Evolutionary conservation across 2,329 filamentous ascomycete genomes (phyloP), one percentile per base, ranked within the genome.

Genomic region (Verticillium isaacii): DNA sequence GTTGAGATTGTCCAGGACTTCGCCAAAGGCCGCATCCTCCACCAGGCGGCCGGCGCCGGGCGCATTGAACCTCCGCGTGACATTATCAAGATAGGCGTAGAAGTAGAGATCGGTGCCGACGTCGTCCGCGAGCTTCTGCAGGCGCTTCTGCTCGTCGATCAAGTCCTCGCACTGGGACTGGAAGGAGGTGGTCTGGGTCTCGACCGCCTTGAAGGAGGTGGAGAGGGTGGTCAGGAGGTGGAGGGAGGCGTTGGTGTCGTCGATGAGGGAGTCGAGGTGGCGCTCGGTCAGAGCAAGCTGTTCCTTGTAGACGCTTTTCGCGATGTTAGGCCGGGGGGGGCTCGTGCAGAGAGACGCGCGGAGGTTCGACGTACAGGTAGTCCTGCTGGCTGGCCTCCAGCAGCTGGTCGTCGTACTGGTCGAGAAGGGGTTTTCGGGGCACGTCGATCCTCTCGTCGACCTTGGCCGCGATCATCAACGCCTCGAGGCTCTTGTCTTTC

Each of bases 31-130:
- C 58, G 89, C 88, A 61, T 89, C 89, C 56, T 93, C 90, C 17
- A 97, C 93, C 61, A 97, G 82, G 62, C 89, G 92, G 57, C 91
- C 89, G 23, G 94, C 93, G 1, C 93, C 93, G 0, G 95, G 93
- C 0, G 93, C 93, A 78, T 98, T 98, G 62, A 99, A 85, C 15
- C 93, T 86, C 61, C 93, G 85, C 0, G 93, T 97, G 63, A 94
- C 93, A 56, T 89, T 93, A 66, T 99, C 95, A 6, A 99, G 83
- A 71, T 97, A 97, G 23, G 90, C 87, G 74, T 99, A 99, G 75
- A 96, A 97, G 71, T 93, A 89, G n/a, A 97, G 80, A 68, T 97
- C 96, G 29, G 91, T 90, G 32, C 91, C 89, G 61, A 99, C 89
- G 62, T 93, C 89, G 67, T 96, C 87, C 2, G 93, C 92, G 52